Evolutionary conservation across 441 rosid genomes (phyloP).

Genomic region (Pelargonium cotyledonis): DNA sequence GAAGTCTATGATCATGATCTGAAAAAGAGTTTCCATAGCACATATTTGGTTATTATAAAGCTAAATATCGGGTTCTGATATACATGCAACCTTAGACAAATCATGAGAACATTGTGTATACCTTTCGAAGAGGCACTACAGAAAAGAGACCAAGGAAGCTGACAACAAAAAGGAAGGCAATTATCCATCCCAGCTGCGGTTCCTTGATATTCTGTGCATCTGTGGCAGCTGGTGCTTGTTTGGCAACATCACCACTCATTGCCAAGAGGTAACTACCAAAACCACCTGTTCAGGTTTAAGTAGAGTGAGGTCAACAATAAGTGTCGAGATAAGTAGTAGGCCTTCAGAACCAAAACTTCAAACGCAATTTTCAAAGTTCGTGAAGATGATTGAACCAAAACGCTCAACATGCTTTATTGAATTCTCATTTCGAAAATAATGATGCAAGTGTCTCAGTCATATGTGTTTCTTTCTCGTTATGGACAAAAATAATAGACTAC

Average conservation of each 20-base stretch:
- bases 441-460: no score
- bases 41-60: neutral
- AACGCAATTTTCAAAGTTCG: no score
- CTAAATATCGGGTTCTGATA: neutral
- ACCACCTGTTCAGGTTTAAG: constrained; percentile 13
- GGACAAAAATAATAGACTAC: no score
- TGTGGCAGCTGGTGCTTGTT: neutral
- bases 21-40: neutral
- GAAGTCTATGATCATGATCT: constrained; percentile 26
- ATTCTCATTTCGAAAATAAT: no score
- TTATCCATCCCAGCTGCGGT: constrained; percentile 21
- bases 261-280: constrained; percentile 21
- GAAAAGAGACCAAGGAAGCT: constrained; percentile 26
- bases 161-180: constrained; percentile 24
- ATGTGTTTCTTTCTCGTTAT: no score
- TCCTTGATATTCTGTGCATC: constrained; percentile 9
- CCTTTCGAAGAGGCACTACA: constrained; percentile 23
- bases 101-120: neutral
- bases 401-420: no score
- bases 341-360: no score
- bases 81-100: no score
- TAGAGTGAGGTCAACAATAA: neutral
- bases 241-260: constrained; percentile 14
- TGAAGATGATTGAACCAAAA: no score
- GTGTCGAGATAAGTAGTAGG: neutral